Percentiles rank a stretch among this genome's conserved stretches.
These are phyloP conservation scores for Grammothele lineata DNA, from an alignment of 768 basidiomycete genomes.

Conservation along the genomic window DNA sequence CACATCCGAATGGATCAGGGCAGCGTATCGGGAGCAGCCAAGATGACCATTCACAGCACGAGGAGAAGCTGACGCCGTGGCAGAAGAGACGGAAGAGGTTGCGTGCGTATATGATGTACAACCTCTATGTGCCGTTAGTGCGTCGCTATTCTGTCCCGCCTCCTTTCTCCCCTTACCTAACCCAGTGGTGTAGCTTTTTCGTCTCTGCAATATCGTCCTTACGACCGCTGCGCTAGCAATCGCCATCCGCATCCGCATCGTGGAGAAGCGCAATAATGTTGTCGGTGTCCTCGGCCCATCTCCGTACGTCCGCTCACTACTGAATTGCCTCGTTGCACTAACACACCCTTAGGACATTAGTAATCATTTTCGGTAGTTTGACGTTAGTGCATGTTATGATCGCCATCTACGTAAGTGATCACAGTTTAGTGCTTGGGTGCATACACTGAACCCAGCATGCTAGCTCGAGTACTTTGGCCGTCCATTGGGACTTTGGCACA, in stretches of 20 bases:
- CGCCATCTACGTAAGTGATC: constrained; percentile 73
- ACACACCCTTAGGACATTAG: constrained; percentile 51
- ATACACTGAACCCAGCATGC: constrained; percentile 3
- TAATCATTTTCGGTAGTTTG: constrained; percentile 81
- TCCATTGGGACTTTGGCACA: constrained; percentile 89
- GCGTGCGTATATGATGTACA: constrained; percentile 65
- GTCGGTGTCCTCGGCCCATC: constrained; percentile 81
- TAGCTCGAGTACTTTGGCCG: constrained; percentile 92
- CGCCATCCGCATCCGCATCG: constrained; percentile 66
- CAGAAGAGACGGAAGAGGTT: constrained; percentile 42
- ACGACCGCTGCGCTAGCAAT: constrained; percentile 75
- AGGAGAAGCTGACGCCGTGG: constrained; percentile 24
- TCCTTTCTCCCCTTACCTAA: not conserved
- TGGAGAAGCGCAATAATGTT: constrained; percentile 46
- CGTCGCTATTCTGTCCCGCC: constrained; percentile 22
- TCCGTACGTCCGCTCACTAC: constrained; percentile 46
- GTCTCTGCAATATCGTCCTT: constrained; percentile 79
- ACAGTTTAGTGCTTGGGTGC: too few relatives aligned
- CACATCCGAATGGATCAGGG: constrained; percentile 23
- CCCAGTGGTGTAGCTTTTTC: constrained; percentile 65
- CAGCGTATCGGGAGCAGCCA: not conserved
- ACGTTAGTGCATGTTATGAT: constrained; percentile 82
- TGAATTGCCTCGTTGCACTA: not conserved
- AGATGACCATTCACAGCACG: constrained; percentile 8
- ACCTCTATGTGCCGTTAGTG: constrained; percentile 78